phyloP scores from a whole-genome alignment of 2,329 filamentous ascomycete species.

The Aspergillus pseudotamarii region DNA sequence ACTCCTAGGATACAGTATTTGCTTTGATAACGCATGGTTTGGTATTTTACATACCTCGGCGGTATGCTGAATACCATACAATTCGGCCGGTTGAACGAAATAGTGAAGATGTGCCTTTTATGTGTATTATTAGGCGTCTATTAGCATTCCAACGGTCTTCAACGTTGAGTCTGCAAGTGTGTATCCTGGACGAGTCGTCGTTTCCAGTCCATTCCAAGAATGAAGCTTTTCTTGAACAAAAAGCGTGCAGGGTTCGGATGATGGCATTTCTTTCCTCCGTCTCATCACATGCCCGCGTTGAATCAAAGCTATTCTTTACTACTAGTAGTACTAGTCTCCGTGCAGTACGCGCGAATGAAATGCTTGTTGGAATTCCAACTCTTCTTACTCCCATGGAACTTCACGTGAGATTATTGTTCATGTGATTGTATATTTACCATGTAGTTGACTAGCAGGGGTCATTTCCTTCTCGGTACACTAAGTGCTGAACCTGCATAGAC shows the following conservation, averaged over 20 bases:
- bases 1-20: neutral
- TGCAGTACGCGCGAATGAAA: neutral
- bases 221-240: neutral
- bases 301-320: neutral
- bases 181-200: neutral
- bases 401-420: conserved; percentile 1
- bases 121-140: neutral
- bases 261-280: neutral
- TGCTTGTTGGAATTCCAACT: neutral
- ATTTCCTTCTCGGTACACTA: neutral
- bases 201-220: neutral
- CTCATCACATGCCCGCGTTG: neutral
- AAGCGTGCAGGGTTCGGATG: neutral
- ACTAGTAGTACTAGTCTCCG: neutral
- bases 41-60: conserved; percentile 10
- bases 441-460: neutral
- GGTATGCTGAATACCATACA: conserved; percentile 29
- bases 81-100: neutral
- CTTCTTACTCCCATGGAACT: neutral
- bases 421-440: neutral
- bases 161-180: neutral
- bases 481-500: neutral
- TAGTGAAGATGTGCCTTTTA: neutral
- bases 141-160: neutral
- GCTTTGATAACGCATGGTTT: neutral